Evolutionary conservation across 805 yeast species (phyloP).

Genomic region (Candida fluviatilis): DNA sequence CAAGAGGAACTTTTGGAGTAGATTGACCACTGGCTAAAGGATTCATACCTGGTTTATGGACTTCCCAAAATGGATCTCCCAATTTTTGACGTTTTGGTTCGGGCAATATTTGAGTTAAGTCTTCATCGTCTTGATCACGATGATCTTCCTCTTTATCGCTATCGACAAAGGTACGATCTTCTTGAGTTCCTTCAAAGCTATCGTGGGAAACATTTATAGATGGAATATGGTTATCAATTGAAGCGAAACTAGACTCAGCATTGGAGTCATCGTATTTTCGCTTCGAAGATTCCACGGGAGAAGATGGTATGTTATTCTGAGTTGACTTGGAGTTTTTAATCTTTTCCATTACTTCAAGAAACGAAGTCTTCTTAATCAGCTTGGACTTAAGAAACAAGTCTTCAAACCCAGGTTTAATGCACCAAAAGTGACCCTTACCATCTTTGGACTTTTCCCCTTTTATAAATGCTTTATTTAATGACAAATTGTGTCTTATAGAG

Average conservation of each 20-base stretch:
- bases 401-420: constrained; percentile 79
- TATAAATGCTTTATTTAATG: constrained; percentile 87
- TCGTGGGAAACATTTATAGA: not conserved
- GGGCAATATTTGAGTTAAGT: constrained; percentile 11
- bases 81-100: constrained; percentile 15
- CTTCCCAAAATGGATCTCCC: constrained; percentile 5
- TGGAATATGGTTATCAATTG: not conserved
- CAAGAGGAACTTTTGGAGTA: constrained; percentile 20
- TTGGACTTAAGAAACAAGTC: constrained; percentile 67
- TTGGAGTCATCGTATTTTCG: not conserved
- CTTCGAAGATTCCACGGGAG: constrained; percentile 17
- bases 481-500: constrained; percentile 90
- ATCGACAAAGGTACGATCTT: not conserved
- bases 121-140: constrained; percentile 16
- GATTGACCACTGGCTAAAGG: constrained; percentile 4
- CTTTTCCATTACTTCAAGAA: constrained; percentile 43
- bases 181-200: not conserved
- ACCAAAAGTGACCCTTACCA: constrained; percentile 93
- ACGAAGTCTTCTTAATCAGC: constrained; percentile 41
- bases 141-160: constrained; percentile 12
- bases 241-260: not conserved
- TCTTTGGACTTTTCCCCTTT: constrained; percentile 89
- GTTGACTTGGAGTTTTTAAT: constrained; percentile 17
- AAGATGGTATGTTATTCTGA: constrained; percentile 26
- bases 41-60: constrained; percentile 1